Conservation (phyloP, 495 filamentous ascomycete species). For the Hypomontagnella submonticulosa region DNA sequence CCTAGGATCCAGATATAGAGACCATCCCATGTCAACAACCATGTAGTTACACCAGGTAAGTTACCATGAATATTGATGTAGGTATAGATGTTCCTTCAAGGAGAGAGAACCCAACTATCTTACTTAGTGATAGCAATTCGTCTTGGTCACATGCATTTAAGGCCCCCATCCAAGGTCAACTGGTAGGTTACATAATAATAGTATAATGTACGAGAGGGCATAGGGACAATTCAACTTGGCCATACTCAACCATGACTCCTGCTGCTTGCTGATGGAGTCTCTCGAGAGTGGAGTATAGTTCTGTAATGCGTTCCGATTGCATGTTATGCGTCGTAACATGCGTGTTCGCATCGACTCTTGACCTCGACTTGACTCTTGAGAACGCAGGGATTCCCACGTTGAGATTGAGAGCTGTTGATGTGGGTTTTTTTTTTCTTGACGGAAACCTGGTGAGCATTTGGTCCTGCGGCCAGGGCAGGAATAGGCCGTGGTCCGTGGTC, state of each 20-base stretch:
- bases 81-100: too few relatives aligned
- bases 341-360: slow-evolving; percentile 32
- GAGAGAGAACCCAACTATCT: not conserved
- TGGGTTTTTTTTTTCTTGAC: slow-evolving; percentile 4
- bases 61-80: too few relatives aligned
- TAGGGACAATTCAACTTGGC: not conserved
- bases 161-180: slow-evolving; percentile 3
- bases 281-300: slow-evolving; percentile 13
- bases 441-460: slow-evolving; percentile 19
- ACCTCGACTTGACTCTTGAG: slow-evolving; percentile 27
- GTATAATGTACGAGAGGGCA: slow-evolving; percentile 22
- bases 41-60: too few relatives aligned
- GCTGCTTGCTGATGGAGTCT: slow-evolving; percentile 22
- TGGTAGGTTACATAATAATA: slow-evolving; percentile 35
- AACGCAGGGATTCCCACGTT: slow-evolving; percentile 35
- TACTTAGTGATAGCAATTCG: not conserved
- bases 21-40: too few relatives aligned
- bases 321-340: slow-evolving; percentile 32
- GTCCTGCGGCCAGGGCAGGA: slow-evolving; percentile 11
- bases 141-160: slow-evolving; percentile 1
- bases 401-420: slow-evolving; percentile 21
- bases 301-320: slow-evolving; percentile 33
- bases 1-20: slow-evolving; percentile 1
- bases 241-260: slow-evolving; percentile 32
- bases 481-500: slow-evolving; percentile 1